Conservation (phyloP, 2,329 filamentous ascomycete genomes). For the Microascus cirrosus region DNA sequence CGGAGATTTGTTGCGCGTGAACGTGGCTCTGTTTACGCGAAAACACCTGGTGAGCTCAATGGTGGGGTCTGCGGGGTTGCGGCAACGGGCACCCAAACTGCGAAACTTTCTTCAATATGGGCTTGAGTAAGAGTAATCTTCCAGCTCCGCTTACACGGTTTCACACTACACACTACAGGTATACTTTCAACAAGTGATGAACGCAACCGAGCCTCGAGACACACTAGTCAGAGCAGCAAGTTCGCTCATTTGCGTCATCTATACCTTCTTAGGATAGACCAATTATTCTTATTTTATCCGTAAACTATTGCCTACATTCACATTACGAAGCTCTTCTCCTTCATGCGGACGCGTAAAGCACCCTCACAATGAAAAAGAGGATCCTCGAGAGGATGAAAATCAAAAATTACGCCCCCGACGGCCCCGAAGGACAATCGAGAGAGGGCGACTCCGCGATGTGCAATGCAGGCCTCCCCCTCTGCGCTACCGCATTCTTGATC, state of each 20-base stretch:
- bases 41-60: neutral
- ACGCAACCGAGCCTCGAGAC: too few relatives aligned
- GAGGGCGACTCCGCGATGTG: conserved; percentile 37
- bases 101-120: too few relatives aligned
- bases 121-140: too few relatives aligned
- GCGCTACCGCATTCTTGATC: conserved; percentile 30
- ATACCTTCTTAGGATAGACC: too few relatives aligned
- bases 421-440: conserved; percentile 40
- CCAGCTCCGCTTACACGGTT: too few relatives aligned
- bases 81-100: too few relatives aligned
- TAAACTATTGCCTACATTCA: too few relatives aligned
- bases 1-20: conserved; percentile 5
- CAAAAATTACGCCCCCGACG: conserved; percentile 40
- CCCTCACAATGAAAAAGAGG: conserved; percentile 30
- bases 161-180: too few relatives aligned
- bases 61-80: neutral
- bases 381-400: conserved; percentile 15
- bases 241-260: too few relatives aligned
- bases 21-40: neutral
- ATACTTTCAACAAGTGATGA: too few relatives aligned
- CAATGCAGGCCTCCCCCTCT: conserved; percentile 38
- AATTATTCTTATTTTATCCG: too few relatives aligned
- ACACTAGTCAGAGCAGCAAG: too few relatives aligned
- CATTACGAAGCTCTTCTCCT: conserved; percentile 20
- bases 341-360: conserved; percentile 26